Percentiles rank a stretch among this genome's conserved stretches.
These are phyloP conservation scores for Aureobasidium leucospermi DNA, from an alignment of 2,329 filamentous ascomycete genomes.

Conservation along the genomic window DNA sequence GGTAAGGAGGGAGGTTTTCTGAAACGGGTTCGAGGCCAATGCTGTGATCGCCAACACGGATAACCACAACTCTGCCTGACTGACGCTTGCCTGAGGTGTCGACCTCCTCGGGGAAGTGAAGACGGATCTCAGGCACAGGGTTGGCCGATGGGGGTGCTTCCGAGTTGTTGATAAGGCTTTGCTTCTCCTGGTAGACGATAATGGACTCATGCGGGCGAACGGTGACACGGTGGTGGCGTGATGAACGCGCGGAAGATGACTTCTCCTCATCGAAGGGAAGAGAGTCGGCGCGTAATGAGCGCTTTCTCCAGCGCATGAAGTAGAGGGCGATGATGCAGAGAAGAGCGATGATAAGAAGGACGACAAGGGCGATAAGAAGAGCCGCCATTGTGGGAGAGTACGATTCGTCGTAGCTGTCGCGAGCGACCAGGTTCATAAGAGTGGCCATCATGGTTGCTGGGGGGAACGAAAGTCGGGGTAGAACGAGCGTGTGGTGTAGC, in stretches of 20 bases:
- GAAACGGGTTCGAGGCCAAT: slow-evolving; percentile 79
- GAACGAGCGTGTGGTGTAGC: slow-evolving; percentile 5
- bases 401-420: slow-evolving; percentile 40
- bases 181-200: slow-evolving; percentile 72
- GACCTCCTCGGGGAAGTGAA: slow-evolving; percentile 95
- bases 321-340: slow-evolving; percentile 61
- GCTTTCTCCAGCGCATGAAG: slow-evolving; percentile 62
- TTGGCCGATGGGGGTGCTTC: slow-evolving; percentile 68
- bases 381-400: slow-evolving; percentile 60
- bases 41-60: slow-evolving; percentile 80
- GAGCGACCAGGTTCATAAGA: slow-evolving; percentile 42
- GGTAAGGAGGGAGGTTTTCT: slow-evolving; percentile 79
- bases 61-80: slow-evolving; percentile 83
- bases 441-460: slow-evolving; percentile 23
- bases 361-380: slow-evolving; percentile 71
- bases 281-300: slow-evolving; percentile 39
- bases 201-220: slow-evolving; percentile 55
- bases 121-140: slow-evolving; percentile 88
- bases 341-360: slow-evolving; percentile 66
- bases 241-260: slow-evolving; percentile 24
- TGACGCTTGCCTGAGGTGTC: slow-evolving; percentile 72
- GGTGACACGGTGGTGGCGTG: slow-evolving; percentile 48
- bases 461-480: neutral
- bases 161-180: slow-evolving; percentile 69
- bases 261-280: slow-evolving; percentile 63